Base-by-base conservation (phyloP, 192 early-diverging fungal genomes). In the Paraglomus brasilianum region DNA sequence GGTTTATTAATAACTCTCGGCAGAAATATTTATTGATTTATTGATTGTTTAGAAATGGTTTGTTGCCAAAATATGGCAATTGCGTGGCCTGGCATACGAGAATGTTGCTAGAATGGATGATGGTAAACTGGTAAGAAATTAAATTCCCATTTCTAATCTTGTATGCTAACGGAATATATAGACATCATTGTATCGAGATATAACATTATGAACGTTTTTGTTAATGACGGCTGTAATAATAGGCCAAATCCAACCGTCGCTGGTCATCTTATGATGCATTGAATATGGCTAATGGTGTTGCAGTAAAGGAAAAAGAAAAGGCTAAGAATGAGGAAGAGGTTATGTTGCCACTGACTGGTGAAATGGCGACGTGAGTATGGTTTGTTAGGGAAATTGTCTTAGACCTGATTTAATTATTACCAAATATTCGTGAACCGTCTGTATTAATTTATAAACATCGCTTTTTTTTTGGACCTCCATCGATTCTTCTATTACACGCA, bases 31-130 rank as follows among this genome's bases (percentile, higher is more conserved):
- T 24, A 45, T 55, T 53, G 21, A 24, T 56, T 30, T 56, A 13
- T 30, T 30, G 30, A 3, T 3, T 30, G 30, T 13, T 9, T 75
- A 88, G 87, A 84, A 88, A 82, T 91, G 88, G 88, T 84, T 90
- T 67, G 77, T 79, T 7, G 67, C 81, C 22, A 80, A 82, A 21
- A 81, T 85, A 8, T 80, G 81, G 68, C 81, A 84, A 43, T 60
- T 87, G 50, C 75, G 80, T 77, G 63, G 59, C 14, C 40, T 9
- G 14, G 55, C 19, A 38, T 46, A 22, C 8, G 58, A 69, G 39
- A 30, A 47, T 39, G 24, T 17, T 38, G 22, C 38, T 10, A 58
- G 46, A 39, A 58, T 69, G 67, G 67, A 69, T 58, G 67, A 69
- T 69, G 44, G 67, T 36, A 40, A 8, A 38, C 48, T 69, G 67